Percentiles rank a stretch among this genome's conserved stretches.
These are phyloP conservation scores for Sedum album DNA, from an alignment of 164 flowering plant species.

Conservation along the genomic window DNA sequence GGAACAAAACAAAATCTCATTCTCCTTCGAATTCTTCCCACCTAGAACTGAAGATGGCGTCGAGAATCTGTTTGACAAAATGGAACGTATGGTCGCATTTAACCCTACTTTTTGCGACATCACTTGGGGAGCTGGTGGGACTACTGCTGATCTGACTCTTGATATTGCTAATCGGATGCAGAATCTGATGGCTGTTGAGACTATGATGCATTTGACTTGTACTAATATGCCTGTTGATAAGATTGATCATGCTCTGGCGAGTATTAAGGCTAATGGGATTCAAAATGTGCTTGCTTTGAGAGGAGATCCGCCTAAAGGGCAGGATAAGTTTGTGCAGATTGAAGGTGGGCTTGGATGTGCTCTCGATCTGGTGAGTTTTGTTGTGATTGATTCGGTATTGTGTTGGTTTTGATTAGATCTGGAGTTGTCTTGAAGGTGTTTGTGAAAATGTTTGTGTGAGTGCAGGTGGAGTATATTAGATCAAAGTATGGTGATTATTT, in stretches of 20 bases:
- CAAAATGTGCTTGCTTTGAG: slow-evolving; percentile 92
- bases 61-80: slow-evolving; percentile 79
- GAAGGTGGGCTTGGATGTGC: slow-evolving; percentile 94
- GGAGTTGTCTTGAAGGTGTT: not conserved
- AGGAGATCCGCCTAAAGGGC: slow-evolving; percentile 97
- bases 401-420: not conserved
- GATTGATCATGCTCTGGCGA: slow-evolving; percentile 76
- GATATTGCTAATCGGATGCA: slow-evolving; percentile 87
- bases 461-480: slow-evolving; percentile 74
- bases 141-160: slow-evolving; percentile 91
- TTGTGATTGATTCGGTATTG: too few relatives aligned
- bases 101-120: slow-evolving; percentile 91
- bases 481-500: slow-evolving; percentile 77
- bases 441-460: slow-evolving; percentile 2
- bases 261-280: slow-evolving; percentile 71
- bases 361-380: slow-evolving; percentile 73
- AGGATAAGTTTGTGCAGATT: slow-evolving; percentile 88
- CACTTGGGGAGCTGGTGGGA: slow-evolving; percentile 99
- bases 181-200: slow-evolving; percentile 84
- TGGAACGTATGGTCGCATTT: slow-evolving; percentile 92
- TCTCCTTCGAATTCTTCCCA: slow-evolving; percentile 97
- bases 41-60: slow-evolving; percentile 95
- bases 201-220: slow-evolving; percentile 99
- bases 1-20: slow-evolving; percentile 18
- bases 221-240: slow-evolving; percentile 96